phyloP scores from a whole-genome alignment of 1,284 basidiomycete genomes.

The Paramarasmius palmivorus region DNA sequence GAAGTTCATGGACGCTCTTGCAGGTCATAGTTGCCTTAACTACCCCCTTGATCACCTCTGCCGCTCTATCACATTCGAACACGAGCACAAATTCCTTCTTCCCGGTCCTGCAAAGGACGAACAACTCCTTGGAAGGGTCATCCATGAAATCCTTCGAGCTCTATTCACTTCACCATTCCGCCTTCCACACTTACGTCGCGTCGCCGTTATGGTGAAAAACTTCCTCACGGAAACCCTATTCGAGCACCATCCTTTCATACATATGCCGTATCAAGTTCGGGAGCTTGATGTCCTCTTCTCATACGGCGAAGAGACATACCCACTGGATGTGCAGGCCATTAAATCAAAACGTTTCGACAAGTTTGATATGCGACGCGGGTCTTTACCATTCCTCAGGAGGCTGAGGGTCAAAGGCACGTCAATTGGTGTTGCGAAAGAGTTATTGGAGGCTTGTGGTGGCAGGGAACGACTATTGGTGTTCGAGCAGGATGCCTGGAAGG shows the following conservation, averaged over 20 bases:
- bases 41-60: neutral
- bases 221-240: neutral
- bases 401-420: neutral
- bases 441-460: neutral
- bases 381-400: neutral
- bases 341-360: neutral
- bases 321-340: neutral
- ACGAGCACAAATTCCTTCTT: neutral
- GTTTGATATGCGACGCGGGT: neutral
- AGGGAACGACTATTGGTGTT: neutral
- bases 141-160: neutral
- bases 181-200: neutral
- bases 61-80: neutral
- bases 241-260: neutral
- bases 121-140: neutral
- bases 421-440: neutral
- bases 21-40: neutral
- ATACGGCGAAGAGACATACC: neutral
- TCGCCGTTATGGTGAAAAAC: neutral
- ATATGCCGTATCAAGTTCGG: neutral
- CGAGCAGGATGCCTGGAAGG: constrained; percentile 2
- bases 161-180: neutral
- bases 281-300: neutral
- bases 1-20: neutral
- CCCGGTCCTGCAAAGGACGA: neutral